Evolutionary conservation across 2,329 filamentous ascomycete species (phyloP), one percentile per base, ranked within the genome.

Genomic region (Aspergillus floridensis): DNA sequence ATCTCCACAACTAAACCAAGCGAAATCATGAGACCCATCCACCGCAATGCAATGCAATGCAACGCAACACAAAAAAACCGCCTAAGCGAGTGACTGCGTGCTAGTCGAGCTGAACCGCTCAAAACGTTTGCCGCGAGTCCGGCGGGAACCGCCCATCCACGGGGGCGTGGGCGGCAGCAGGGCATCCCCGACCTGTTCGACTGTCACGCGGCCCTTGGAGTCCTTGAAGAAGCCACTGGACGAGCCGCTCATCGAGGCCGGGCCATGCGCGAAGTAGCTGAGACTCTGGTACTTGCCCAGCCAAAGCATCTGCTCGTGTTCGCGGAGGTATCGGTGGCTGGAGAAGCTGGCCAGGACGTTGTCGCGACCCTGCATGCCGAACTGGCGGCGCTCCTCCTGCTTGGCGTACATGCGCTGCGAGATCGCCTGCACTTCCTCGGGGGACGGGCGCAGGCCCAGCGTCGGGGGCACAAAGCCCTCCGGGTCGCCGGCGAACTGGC

Each of bases 251-350:
- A 53, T 55, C 5, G 55, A 54, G 1, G 54, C 29, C 7, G 62
- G 57, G 7, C 55, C 57, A 8, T 60, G 55, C n/a, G 59, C 56
- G 8, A 64, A 51, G 19, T 60, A 64, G 46, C 62, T 64, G 19
- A 55, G 59, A 19, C 57, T 60, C 57, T 64, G 62, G 47, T 62
- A 66, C 60, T 77, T 77, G 44, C 74, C 74, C 31, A 77, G 69
- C 82, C 82, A 84, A 50, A 83, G 79, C 80, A 81, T 83, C 66
- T 87, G 84, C 66, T 86, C 84, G 68, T 86, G 84, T 68, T 86
- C 84, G 31, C 85, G 79, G 19, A 86, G 78, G 65, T 86, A 86
- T 0, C 83, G 77, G 47, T 85, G 81, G 2, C 83, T 82, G 47
- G 81, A 80, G 69, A 86, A 86, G 11, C 79, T 81, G 61, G 83